Evolutionary conservation across 148 eudicot species (phyloP), one percentile per base, ranked within the genome.

Genomic region (Rhododendron ferrugineum): DNA sequence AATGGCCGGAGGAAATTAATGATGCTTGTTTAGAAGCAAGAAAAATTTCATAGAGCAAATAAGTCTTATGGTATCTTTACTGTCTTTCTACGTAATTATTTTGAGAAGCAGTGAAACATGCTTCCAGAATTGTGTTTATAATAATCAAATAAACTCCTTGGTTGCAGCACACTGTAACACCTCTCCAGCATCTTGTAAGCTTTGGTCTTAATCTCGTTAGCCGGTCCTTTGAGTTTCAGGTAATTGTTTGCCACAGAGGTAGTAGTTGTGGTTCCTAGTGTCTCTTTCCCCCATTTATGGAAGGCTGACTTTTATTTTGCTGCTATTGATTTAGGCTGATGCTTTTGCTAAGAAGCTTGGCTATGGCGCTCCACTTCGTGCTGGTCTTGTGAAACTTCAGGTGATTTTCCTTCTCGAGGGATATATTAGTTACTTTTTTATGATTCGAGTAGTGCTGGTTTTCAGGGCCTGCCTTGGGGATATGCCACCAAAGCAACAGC

Each of bases 171-270:
- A 97, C 99, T 42, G 95, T 97, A 82, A 94, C 94, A 84, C 99
- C 98, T 86, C 92, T 97, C 83, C 99, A 95, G 91, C 98, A 94
- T 86, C 90, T 97, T 78, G 95, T 97, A 68, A 97, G 92, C 93
- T 90, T 97, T 89, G 94, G 90, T 47, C 89, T 97, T 86, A 97
- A 97, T 91, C 98, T 97, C 77, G 98, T 97, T 44, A 95, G 99
- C 95, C 88, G 98, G 47, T 88, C 99, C 78, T 97, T 95, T 83
- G 99, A 97, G 86, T 97, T 97, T 87, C 99, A 97, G 99, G 99
- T 96, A 89, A 79, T 77, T 44, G 44, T 87, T 78, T 78, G 42
- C 26, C 83, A 4, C 85, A 73, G 22, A 58, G 47, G 66, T 26
- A n/a, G 26, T 78, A 47, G 52, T 11, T 58, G 10, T 62, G 84